Conservation (phyloP, 179 eudicot genomes). For the Silene noctiflora region DNA sequence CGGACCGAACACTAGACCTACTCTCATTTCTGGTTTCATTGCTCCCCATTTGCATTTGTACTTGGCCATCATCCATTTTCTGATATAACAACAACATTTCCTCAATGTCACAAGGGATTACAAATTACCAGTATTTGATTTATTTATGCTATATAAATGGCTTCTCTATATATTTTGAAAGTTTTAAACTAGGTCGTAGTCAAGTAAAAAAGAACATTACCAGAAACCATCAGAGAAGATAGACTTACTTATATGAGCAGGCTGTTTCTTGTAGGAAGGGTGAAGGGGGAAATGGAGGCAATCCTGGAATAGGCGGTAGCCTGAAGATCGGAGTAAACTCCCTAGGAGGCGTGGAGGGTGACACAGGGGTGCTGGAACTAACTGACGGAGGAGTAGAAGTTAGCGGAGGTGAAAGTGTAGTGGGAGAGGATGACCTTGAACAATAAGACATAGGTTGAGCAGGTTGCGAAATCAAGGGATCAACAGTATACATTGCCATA, state of each 20-base stretch:
- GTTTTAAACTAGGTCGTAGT: not conserved
- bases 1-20: constrained; percentile 64
- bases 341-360: constrained; percentile 23
- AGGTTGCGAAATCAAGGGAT: constrained; percentile 77
- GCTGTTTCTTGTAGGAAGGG: constrained; percentile 68
- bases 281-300: constrained; percentile 18
- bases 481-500: constrained; percentile 55
- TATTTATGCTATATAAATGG: not conserved
- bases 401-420: constrained; percentile 14
- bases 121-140: too few relatives aligned
- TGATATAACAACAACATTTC: constrained; percentile 11
- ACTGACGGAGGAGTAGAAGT: not conserved
- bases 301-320: constrained; percentile 38
- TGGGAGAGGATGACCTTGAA: constrained; percentile 20
- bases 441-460: constrained; percentile 67
- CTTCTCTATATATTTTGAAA: too few relatives aligned
- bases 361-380: constrained; percentile 22
- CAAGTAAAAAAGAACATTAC: not conserved
- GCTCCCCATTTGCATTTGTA: constrained; percentile 76
- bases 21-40: constrained; percentile 55
- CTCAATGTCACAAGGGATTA: too few relatives aligned
- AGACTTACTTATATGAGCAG: constrained; percentile 63
- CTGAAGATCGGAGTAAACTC: constrained; percentile 25
- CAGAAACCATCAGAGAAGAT: too few relatives aligned
- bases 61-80: constrained; percentile 62